These are phyloP conservation scores for Termitomyces sp. DNA, from an alignment of 768 basidiomycete species.

Conservation along the genomic window DNA sequence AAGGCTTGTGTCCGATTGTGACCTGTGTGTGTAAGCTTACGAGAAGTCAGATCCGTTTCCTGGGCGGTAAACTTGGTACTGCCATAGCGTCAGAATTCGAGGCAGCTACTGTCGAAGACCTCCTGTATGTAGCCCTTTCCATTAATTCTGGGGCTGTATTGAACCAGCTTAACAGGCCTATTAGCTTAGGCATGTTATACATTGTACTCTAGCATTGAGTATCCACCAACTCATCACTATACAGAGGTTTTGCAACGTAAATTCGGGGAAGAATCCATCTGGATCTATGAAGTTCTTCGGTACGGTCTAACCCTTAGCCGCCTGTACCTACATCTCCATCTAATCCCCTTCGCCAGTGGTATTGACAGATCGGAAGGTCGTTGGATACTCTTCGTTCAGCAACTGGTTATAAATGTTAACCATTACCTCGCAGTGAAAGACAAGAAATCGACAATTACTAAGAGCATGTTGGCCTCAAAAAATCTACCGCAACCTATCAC, in stretches of 20 bases:
- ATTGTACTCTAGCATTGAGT: neutral
- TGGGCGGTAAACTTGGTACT: conserved; percentile 92
- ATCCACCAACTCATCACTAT: conserved; percentile 6
- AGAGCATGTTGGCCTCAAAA: conserved; percentile 97
- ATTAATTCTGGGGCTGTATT: neutral
- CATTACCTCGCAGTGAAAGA: conserved; percentile 63
- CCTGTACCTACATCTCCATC: neutral
- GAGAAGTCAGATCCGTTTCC: conserved; percentile 70
- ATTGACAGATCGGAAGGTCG: conserved; percentile 88
- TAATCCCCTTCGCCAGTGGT: conserved; percentile 42
- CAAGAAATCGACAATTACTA: conserved; percentile 72
- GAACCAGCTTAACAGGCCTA: conserved; percentile 30
- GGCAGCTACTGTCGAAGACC: conserved; percentile 84
- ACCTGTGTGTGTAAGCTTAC: neutral
- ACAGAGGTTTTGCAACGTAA: conserved; percentile 75
- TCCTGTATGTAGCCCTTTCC: conserved; percentile 59
- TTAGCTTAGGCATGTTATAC: conserved; percentile 46
- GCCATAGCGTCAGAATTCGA: conserved; percentile 86
- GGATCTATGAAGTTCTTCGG: conserved; percentile 93
- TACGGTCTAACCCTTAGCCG: conserved; percentile 24
- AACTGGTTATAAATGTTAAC: conserved; percentile 2
- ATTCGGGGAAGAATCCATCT: conserved; percentile 79
- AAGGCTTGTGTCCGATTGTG: conserved; percentile 44
- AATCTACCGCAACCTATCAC: conserved; percentile 80
- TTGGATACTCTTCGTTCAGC: conserved; percentile 3